Percentiles rank a stretch among this genome's conserved stretches.
Evolutionary conservation across 2,329 filamentous ascomycete species (phyloP).

Genomic region (Colletotrichum sp.): DNA sequence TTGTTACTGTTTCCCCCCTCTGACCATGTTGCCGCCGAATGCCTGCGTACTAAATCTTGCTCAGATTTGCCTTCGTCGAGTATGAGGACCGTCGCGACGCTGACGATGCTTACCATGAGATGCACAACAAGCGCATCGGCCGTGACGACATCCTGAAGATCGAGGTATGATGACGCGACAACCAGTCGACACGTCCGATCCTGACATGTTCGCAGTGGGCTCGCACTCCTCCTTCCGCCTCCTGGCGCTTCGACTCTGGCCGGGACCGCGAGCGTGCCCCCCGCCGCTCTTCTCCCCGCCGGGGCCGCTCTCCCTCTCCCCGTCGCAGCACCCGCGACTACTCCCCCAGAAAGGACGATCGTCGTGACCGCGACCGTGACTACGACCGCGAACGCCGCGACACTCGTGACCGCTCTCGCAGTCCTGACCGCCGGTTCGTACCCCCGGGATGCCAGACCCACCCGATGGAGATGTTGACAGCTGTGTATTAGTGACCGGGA

Average conservation of each 20-base stretch:
- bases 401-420: conserved; percentile 77
- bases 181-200: not conserved
- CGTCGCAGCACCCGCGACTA: conserved; percentile 79
- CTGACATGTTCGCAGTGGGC: conserved; percentile 74
- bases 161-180: conserved; percentile 67
- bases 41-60: conserved; percentile 7
- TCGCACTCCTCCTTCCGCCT: conserved; percentile 95
- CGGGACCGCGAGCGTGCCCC: conserved; percentile 73
- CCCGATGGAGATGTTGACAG: conserved; percentile 32
- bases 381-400: conserved; percentile 78
- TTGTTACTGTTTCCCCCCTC: conserved; percentile 31
- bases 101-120: conserved; percentile 98
- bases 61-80: conserved; percentile 95
- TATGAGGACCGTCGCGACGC: conserved; percentile 98
- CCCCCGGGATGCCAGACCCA: not conserved
- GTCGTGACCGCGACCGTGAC: conserved; percentile 80
- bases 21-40: not conserved
- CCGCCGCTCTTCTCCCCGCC: conserved; percentile 64
- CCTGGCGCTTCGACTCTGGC: conserved; percentile 96
- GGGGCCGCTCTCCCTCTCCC: conserved; percentile 78
- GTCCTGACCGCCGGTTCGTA: conserved; percentile 65
- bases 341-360: conserved; percentile 88
- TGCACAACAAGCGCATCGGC: conserved; percentile 99
- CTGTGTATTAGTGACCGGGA: conserved; percentile 52
- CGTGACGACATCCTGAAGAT: conserved; percentile 97